These are phyloP conservation scores for Suhomyces sp. DNA, from an alignment of 805 yeast genomes.

Conservation along the genomic window DNA sequence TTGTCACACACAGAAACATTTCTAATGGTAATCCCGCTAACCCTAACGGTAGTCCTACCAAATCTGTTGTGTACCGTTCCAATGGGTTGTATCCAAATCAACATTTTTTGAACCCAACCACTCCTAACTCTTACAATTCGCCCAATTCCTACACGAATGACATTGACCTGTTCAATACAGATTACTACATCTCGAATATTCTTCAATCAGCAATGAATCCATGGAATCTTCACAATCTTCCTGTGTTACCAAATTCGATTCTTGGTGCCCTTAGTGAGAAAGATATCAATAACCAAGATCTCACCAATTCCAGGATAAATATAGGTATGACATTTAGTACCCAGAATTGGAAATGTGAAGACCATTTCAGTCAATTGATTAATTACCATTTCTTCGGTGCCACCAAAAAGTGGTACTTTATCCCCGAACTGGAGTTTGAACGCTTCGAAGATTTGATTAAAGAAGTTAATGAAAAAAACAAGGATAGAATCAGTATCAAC, in stretches of 20 bases:
- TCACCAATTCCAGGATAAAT: slow-evolving; percentile 45
- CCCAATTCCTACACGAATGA: too few species aligned
- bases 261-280: slow-evolving; percentile 42
- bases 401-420: slow-evolving; percentile 57
- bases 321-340: slow-evolving; percentile 55
- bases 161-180: slow-evolving; percentile 19
- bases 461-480: slow-evolving; percentile 15
- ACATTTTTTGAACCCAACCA: not conserved
- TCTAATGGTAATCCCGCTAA: not conserved
- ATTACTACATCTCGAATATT: slow-evolving; percentile 17
- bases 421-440: slow-evolving; percentile 54
- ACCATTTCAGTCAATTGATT: slow-evolving; percentile 53
- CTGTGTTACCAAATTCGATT: slow-evolving; percentile 49
- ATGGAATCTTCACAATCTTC: slow-evolving; percentile 61
- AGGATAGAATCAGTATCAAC: slow-evolving; percentile 10
- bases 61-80: too few species aligned
- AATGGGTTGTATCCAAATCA: too few species aligned
- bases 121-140: not conserved
- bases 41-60: not conserved
- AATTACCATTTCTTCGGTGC: slow-evolving; percentile 60
- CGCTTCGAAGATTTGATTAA: slow-evolving; percentile 48
- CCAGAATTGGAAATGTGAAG: slow-evolving; percentile 60
- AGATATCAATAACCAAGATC: slow-evolving; percentile 43
- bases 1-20: too few species aligned
- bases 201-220: slow-evolving; percentile 35